Percentiles rank a stretch among this genome's conserved stretches.
Evolutionary conservation across 2,329 filamentous ascomycete species (phyloP).

Genomic region (Aspergillus aculeatinus): DNA sequence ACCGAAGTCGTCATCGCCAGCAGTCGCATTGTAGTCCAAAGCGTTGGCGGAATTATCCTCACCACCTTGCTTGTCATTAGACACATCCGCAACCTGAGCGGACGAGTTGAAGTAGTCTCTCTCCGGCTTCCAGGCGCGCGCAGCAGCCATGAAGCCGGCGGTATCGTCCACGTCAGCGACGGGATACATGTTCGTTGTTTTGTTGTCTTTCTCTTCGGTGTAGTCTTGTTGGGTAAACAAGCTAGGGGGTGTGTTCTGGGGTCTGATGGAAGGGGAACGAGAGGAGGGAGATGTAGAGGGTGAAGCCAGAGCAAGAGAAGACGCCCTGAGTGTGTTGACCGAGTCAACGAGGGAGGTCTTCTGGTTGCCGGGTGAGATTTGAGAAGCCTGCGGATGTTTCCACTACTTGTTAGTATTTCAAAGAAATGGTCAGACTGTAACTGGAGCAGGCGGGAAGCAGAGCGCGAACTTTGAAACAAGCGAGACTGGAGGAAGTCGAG

Average conservation of each 20-base stretch:
- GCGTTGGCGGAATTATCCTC: neutral
- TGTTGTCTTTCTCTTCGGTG: neutral
- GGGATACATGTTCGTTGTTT: constrained; percentile 7
- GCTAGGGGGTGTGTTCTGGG: neutral
- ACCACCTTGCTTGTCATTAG: constrained; percentile 3
- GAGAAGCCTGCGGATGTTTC: neutral
- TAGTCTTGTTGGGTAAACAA: neutral
- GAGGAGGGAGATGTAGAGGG: neutral
- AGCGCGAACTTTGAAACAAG: neutral
- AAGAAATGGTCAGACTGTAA: neutral
- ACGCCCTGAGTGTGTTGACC: neutral
- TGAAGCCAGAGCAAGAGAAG: neutral
- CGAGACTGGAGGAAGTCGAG: neutral
- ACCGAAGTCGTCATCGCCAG: constrained; percentile 1
- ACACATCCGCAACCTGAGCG: constrained; percentile 5
- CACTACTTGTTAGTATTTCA: neutral
- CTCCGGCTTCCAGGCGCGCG: constrained; percentile 19
- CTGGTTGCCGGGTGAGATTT: neutral
- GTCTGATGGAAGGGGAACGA: neutral
- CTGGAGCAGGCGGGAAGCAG: neutral
- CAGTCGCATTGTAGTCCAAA: neutral
- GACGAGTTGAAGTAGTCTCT: constrained; percentile 5
- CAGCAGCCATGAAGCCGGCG: constrained; percentile 29
- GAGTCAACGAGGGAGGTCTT: neutral
- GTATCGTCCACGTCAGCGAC: constrained; percentile 27